Conservation (phyloP, 2,329 filamentous ascomycete genomes). For the Teratosphaeria gauchensis region DNA sequence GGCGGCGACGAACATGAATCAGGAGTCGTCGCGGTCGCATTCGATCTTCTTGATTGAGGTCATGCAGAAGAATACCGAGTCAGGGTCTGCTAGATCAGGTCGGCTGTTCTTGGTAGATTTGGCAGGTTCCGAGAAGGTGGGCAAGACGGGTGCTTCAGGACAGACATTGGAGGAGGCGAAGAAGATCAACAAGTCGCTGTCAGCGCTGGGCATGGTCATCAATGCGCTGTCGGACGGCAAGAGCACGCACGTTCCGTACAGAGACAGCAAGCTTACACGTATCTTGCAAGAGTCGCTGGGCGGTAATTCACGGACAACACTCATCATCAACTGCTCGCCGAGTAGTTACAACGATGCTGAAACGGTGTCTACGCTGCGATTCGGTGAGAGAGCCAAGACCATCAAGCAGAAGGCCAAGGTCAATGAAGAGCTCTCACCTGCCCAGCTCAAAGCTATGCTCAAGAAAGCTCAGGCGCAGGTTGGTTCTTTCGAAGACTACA, state of each 20-base stretch:
- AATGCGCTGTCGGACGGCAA: conserved; percentile 94
- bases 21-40: conserved; percentile 94
- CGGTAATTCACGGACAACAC: conserved; percentile 94
- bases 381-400: conserved; percentile 91
- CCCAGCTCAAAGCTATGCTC: conserved; percentile 85
- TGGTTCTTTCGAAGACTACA: conserved; percentile 79
- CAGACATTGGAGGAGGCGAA: conserved; percentile 97
- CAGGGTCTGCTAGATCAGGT: conserved; percentile 88
- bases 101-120: conserved; percentile 96
- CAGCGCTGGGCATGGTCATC: conserved; percentile 97
- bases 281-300: conserved; percentile 95
- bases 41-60: conserved; percentile 97
- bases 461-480: conserved; percentile 87
- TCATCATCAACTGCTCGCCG: conserved; percentile 98
- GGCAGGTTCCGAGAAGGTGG: conserved; percentile 96
- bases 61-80: conserved; percentile 95
- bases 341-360: conserved; percentile 97
- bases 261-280: conserved; percentile 94
- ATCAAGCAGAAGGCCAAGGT: conserved; percentile 99
- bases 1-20: conserved; percentile 97
- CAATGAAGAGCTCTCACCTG: conserved; percentile 92
- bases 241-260: conserved; percentile 90
- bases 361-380: conserved; percentile 82
- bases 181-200: conserved; percentile 99
- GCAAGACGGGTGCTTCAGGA: conserved; percentile 94